Conservation (phyloP, 75 land plant genomes). For the Adiantum capillusveneris region DNA sequence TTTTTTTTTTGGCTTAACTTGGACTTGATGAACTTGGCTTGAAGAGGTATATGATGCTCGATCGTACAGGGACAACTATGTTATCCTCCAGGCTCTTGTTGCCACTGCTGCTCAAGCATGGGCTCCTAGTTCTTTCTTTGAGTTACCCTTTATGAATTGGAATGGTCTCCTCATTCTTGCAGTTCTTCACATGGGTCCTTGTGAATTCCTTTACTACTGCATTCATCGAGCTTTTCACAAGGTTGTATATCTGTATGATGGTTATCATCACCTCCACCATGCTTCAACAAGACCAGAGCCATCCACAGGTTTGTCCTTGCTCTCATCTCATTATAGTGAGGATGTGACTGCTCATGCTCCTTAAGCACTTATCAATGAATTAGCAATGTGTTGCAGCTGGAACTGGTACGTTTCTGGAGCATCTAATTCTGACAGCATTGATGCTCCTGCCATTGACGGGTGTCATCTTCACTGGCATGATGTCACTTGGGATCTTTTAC, state of each 20-base stretch:
- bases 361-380: background rate
- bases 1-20: background rate
- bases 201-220: slow-evolving; percentile 35
- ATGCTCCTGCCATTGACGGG: slow-evolving; percentile 22
- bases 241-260: slow-evolving; percentile 2
- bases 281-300: slow-evolving; percentile 27
- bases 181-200: slow-evolving; percentile 26
- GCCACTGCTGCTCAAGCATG: slow-evolving; percentile 13
- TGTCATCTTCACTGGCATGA: slow-evolving; percentile 11
- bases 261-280: slow-evolving; percentile 30
- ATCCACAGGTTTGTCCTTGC: slow-evolving; percentile 21
- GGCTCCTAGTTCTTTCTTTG: slow-evolving; percentile 9
- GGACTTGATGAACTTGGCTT: background rate
- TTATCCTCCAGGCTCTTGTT: slow-evolving; percentile 26
- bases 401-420: slow-evolving; percentile 23
- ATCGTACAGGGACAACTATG: slow-evolving; percentile 30
- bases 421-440: slow-evolving; percentile 11
- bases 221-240: slow-evolving; percentile 27
- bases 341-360: background rate
- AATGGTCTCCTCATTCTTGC: slow-evolving; percentile 15
- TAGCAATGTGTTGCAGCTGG: slow-evolving; percentile 13
- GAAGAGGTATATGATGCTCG: background rate
- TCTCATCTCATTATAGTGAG: background rate
- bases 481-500: slow-evolving; percentile 19
- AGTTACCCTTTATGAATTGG: slow-evolving; percentile 25